These are phyloP conservation scores for Dalbergia cultrata DNA, from an alignment of 306 rosid species.

Conservation along the genomic window DNA sequence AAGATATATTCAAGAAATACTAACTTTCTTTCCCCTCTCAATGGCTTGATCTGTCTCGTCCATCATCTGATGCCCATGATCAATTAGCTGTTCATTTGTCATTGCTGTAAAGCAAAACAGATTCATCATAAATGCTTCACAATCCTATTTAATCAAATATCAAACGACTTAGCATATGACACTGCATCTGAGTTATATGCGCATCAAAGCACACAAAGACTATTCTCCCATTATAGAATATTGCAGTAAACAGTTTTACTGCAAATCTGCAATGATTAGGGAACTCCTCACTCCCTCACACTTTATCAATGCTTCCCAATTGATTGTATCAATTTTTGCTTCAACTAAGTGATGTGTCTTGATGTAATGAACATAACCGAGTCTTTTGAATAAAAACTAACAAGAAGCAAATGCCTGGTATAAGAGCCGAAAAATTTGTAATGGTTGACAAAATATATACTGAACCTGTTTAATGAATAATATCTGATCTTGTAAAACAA, in stretches of 20 bases:
- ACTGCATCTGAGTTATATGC: not conserved
- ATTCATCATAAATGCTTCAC: conserved; percentile 44
- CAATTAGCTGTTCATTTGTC: conserved; percentile 89
- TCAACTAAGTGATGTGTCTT: conserved; percentile 17
- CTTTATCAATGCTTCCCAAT: not conserved
- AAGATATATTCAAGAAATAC: conserved; percentile 39
- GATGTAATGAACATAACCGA: conserved; percentile 27
- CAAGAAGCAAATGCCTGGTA: conserved; percentile 15
- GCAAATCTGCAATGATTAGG: not conserved
- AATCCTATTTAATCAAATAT: conserved; percentile 1
- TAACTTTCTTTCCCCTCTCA: conserved; percentile 88
- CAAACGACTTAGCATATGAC: conserved; percentile 13
- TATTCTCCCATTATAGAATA: conserved; percentile 32
- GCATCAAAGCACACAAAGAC: conserved; percentile 8
- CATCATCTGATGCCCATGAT: conserved; percentile 84
- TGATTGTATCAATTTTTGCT: not conserved
- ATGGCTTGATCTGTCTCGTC: conserved; percentile 96
- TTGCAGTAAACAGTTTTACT: not conserved
- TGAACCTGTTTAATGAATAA: too few species aligned
- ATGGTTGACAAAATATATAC: too few species aligned
- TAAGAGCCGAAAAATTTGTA: too few species aligned
- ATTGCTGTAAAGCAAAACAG: conserved; percentile 65
- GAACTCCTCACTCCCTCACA: conserved; percentile 19
- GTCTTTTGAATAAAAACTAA: conserved; percentile 27
- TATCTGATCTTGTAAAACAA: conserved; percentile 9